phyloP scores from a whole-genome alignment of 805 yeast genomes.

The Cyberlindnera americana region DNA sequence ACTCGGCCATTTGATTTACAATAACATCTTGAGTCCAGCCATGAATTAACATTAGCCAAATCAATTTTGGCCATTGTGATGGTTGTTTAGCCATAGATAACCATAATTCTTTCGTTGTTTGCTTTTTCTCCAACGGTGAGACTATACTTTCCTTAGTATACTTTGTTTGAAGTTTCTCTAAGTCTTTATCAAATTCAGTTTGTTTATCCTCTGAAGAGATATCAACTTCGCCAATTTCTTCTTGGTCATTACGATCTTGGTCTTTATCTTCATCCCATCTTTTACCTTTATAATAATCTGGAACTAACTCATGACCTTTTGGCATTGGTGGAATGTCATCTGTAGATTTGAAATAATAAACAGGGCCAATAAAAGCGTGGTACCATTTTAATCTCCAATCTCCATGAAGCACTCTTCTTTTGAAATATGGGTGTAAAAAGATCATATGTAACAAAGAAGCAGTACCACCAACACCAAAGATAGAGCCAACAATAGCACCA shows the following conservation, averaged over 20 bases:
- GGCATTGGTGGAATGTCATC: slow-evolving; percentile 68
- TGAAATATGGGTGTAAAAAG: slow-evolving; percentile 58
- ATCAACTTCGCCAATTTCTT: slow-evolving; percentile 8
- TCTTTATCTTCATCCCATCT: slow-evolving; percentile 29
- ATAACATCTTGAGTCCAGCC: slow-evolving; percentile 68
- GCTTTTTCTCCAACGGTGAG: slow-evolving; percentile 25
- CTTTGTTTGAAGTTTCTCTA: slow-evolving; percentile 22
- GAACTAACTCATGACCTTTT: slow-evolving; percentile 48
- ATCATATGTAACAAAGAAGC: slow-evolving; percentile 48
- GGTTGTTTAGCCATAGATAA: slow-evolving; percentile 43
- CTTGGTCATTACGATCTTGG: slow-evolving; percentile 3
- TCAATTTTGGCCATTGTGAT: slow-evolving; percentile 48
- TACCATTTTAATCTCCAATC: slow-evolving; percentile 67
- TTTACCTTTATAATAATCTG: slow-evolving; percentile 67
- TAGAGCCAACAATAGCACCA: slow-evolving; percentile 53
- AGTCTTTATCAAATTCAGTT: slow-evolving; percentile 22
- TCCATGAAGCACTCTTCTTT: slow-evolving; percentile 53
- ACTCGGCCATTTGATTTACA: slow-evolving; percentile 38
- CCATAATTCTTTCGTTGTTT: slow-evolving; percentile 38
- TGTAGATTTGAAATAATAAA: slow-evolving; percentile 47
- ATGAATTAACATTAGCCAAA: slow-evolving; percentile 48
- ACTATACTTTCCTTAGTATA: slow-evolving; percentile 1
- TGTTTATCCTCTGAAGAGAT: slow-evolving; percentile 19
- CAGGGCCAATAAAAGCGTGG: slow-evolving; percentile 56
- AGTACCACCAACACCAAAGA: slow-evolving; percentile 62